These are phyloP conservation scores for Heritiera littoralis DNA, from an alignment of 345 rosid species.

Conservation along the genomic window DNA sequence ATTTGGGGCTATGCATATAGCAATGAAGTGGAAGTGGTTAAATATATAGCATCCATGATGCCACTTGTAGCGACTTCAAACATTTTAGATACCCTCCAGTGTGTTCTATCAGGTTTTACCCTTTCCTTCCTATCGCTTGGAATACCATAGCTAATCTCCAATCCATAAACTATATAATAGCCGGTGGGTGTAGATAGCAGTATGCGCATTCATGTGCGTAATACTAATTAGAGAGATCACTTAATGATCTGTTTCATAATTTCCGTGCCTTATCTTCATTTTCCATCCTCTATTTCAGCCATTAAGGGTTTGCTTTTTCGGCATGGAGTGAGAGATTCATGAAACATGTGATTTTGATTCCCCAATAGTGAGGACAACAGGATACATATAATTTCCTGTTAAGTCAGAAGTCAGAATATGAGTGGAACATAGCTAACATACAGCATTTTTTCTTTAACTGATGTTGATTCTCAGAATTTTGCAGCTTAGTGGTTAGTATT, in stretches of 20 bases:
- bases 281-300: background rate
- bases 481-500: background rate
- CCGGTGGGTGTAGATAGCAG: background rate
- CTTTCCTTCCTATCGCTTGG: background rate
- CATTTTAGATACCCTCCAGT: constrained; percentile 46
- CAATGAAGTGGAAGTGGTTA: constrained; percentile 41
- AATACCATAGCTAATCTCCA: background rate
- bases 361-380: background rate
- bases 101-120: constrained; percentile 49
- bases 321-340: background rate
- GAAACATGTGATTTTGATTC: background rate
- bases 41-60: constrained; percentile 39
- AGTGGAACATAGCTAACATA: background rate
- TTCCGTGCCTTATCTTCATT: background rate
- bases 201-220: background rate
- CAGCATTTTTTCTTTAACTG: background rate
- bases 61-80: constrained; percentile 40
- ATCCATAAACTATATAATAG: background rate
- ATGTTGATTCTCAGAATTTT: background rate
- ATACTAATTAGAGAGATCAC: background rate
- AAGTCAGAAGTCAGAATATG: background rate
- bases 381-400: background rate
- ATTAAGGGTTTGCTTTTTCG: background rate
- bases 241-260: background rate
- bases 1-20: constrained; percentile 30